A percentile compares a stretch with the other conserved stretches of the same genome.
phyloP scores from a whole-genome alignment of 495 filamentous ascomycete genomes.

The Saxophila tyrrhenica region DNA sequence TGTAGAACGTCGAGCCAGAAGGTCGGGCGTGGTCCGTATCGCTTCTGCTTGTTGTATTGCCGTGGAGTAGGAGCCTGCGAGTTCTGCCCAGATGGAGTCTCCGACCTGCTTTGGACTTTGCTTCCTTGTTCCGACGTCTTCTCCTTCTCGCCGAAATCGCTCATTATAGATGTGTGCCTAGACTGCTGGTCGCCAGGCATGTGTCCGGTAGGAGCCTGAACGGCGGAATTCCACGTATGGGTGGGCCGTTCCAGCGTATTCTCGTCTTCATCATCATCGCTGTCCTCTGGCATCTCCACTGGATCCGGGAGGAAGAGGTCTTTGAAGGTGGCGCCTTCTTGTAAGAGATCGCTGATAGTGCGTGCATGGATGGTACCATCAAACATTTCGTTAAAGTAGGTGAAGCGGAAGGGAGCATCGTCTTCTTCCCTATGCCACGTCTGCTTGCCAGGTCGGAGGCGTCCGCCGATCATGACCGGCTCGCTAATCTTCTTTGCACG shows the following conservation, averaged over 20 bases:
- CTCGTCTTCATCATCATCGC: slow-evolving; percentile 23
- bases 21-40: slow-evolving; percentile 78
- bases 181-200: background rate
- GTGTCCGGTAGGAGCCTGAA: background rate
- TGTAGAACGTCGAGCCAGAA: slow-evolving; percentile 93
- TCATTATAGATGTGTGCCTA: slow-evolving; percentile 3
- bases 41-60: slow-evolving; percentile 32
- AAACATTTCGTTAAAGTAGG: slow-evolving; percentile 97
- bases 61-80: slow-evolving; percentile 17
- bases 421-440: slow-evolving; percentile 82
- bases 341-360: slow-evolving; percentile 81
- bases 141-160: background rate
- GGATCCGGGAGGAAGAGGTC: slow-evolving; percentile 78
- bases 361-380: slow-evolving; percentile 89
- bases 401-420: slow-evolving; percentile 87
- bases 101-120: background rate
- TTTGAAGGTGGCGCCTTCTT: slow-evolving; percentile 68
- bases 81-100: slow-evolving; percentile 5
- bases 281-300: slow-evolving; percentile 46
- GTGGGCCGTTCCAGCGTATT: slow-evolving; percentile 2
- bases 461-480: slow-evolving; percentile 79
- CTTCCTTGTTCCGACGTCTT: background rate
- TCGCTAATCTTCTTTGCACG: slow-evolving; percentile 87
- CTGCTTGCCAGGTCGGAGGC: slow-evolving; percentile 66
- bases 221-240: background rate